A percentile compares a stretch with the other conserved stretches of the same genome.
Conservation (phyloP, 805 yeast genomes). For the Ogataea corticis region DNA sequence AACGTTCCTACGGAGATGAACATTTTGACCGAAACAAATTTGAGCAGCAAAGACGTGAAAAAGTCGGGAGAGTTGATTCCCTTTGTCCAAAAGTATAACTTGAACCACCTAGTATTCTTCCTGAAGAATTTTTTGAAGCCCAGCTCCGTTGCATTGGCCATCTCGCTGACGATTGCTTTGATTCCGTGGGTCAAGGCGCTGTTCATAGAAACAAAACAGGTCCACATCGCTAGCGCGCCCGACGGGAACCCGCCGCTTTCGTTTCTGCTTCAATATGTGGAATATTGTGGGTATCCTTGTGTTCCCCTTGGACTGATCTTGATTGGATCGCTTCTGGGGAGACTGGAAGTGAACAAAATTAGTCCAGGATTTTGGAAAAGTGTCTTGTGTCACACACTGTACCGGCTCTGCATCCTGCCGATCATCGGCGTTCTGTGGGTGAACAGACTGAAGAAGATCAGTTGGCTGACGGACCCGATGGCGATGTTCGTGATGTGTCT, state of each 20-base stretch:
- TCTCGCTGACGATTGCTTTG: conserved; percentile 49
- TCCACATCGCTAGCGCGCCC: conserved; percentile 40
- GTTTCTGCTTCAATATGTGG: conserved; percentile 49
- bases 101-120: conserved; percentile 33
- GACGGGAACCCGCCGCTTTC: conserved; percentile 56
- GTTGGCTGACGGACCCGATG: conserved; percentile 48
- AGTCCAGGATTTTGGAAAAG: conserved; percentile 60
- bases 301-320: conserved; percentile 57
- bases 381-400: conserved; percentile 43
- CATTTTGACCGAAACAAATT: conserved; percentile 37
- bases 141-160: conserved; percentile 45
- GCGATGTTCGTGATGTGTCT: conserved; percentile 45
- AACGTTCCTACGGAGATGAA: conserved; percentile 30
- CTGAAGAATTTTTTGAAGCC: conserved; percentile 51
- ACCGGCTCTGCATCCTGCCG: conserved; percentile 48
- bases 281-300: conserved; percentile 51
- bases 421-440: conserved; percentile 54
- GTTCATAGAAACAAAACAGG: conserved; percentile 37
- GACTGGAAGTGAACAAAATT: conserved; percentile 46
- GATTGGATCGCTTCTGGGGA: conserved; percentile 54
- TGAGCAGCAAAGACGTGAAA: conserved; percentile 27
- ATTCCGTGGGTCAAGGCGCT: conserved; percentile 55
- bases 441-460: conserved; percentile 44
- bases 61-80: conserved; percentile 26
- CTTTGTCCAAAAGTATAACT: conserved; percentile 32